Percentiles rank a stretch among this genome's conserved stretches.
Conservation (phyloP, 2,329 filamentous ascomycete species). For the Xylaria sp. region DNA sequence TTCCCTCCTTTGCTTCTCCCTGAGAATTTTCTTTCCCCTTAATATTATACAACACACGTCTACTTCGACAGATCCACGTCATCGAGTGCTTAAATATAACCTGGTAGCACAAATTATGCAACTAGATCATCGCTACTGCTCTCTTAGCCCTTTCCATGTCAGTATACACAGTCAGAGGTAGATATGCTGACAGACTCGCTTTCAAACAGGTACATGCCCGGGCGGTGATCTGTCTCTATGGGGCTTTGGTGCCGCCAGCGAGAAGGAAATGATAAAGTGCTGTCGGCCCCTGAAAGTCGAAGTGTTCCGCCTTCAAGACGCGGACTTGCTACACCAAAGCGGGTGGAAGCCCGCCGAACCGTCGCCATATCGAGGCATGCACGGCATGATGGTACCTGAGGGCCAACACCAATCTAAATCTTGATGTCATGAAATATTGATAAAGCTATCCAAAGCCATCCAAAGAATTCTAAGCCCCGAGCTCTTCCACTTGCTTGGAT, state of each 20-base stretch:
- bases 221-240: constrained; percentile 84
- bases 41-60: background rate
- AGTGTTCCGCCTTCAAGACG: constrained; percentile 71
- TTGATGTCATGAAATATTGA: background rate
- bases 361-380: constrained; percentile 71
- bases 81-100: background rate
- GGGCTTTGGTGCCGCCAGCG: constrained; percentile 77
- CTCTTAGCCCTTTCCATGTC: background rate
- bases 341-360: constrained; percentile 71
- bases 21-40: background rate
- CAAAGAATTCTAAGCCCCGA: background rate
- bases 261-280: constrained; percentile 74
- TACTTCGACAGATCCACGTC: background rate
- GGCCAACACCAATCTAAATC: constrained; percentile 40
- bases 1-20: background rate
- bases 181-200: constrained; percentile 57
- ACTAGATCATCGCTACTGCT: background rate
- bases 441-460: no score
- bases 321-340: constrained; percentile 57
- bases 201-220: constrained; percentile 70
- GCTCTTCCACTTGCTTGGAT: background rate
- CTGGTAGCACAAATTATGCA: background rate
- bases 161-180: background rate
- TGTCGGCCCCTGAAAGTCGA: constrained; percentile 80
- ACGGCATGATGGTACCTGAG: constrained; percentile 65